Evolutionary conservation across 1,139 yeast species (phyloP).

Genomic region (Debaryomycetaceae sp.): DNA sequence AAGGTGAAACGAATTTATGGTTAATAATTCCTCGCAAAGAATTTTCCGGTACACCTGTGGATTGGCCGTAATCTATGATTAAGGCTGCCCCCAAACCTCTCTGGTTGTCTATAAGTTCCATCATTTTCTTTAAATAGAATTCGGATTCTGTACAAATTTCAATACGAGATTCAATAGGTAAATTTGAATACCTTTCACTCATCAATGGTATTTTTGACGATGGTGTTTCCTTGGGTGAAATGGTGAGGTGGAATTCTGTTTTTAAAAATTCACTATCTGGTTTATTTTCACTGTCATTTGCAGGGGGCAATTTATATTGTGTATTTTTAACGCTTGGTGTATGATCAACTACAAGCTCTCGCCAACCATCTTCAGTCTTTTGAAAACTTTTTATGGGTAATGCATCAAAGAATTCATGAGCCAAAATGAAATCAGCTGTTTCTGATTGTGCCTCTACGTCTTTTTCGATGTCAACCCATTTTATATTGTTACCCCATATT

Average conservation of each 20-base stretch:
- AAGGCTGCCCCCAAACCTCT: slow-evolving; percentile 58
- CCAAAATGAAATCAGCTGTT: slow-evolving; percentile 61
- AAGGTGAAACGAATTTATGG: slow-evolving; percentile 78
- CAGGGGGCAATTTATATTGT: slow-evolving; percentile 26
- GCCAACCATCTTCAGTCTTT: slow-evolving; percentile 66
- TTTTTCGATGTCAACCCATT: slow-evolving; percentile 72
- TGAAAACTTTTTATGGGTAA: slow-evolving; percentile 73
- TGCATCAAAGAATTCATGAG: slow-evolving; percentile 89
- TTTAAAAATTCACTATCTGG: slow-evolving; percentile 18
- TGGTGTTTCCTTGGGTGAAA: slow-evolving; percentile 62
- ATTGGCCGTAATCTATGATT: slow-evolving; percentile 76
- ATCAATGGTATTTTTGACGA: slow-evolving; percentile 57
- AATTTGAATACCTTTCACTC: slow-evolving; percentile 48
- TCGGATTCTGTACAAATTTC: slow-evolving; percentile 80
- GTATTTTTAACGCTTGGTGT: slow-evolving; percentile 41
- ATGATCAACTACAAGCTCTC: slow-evolving; percentile 69
- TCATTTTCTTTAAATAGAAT: slow-evolving; percentile 45
- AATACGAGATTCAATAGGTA: slow-evolving; percentile 57
- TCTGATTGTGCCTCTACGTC: slow-evolving; percentile 42
- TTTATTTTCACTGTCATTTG: slow-evolving; percentile 7
- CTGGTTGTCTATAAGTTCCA: slow-evolving; percentile 35
- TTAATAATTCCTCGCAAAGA: slow-evolving; percentile 71
- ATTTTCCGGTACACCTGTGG: slow-evolving; percentile 58
- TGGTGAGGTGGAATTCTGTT: slow-evolving; percentile 56
- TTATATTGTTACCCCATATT: slow-evolving; percentile 51